phyloP scores from a whole-genome alignment of 73 alveolate genomes.

The Stentor coeruleus region DNA sequence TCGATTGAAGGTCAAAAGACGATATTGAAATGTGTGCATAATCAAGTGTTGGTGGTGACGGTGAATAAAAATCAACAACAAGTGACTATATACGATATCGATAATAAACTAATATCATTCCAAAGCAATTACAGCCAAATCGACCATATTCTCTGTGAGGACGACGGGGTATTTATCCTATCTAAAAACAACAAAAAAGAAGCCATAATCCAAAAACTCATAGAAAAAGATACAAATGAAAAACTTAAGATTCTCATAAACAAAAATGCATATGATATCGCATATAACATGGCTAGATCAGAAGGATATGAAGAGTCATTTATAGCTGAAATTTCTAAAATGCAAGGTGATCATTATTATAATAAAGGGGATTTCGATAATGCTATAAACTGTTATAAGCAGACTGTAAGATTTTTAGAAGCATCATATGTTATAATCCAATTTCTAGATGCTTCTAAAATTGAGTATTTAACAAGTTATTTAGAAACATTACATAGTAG shows the following conservation, averaged over 20 bases:
- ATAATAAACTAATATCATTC: conserved; percentile 51
- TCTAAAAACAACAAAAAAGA: conserved; percentile 36
- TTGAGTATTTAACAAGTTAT: conserved; percentile 69
- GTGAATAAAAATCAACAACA: conserved; percentile 44
- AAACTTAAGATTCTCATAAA: conserved; percentile 62
- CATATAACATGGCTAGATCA: conserved; percentile 60
- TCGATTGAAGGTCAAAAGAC: conserved; percentile 55
- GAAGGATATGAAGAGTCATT: conserved; percentile 67
- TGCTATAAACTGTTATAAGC: conserved; percentile 66
- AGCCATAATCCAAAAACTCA: conserved; percentile 48
- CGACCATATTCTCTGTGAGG: conserved; percentile 48
- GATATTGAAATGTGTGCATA: conserved; percentile 45
- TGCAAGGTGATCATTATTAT: conserved; percentile 84
- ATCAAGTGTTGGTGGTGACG: conserved; percentile 54
- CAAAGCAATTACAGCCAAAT: conserved; percentile 31
- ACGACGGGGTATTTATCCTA: conserved; percentile 56
- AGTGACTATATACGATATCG: conserved; percentile 55
- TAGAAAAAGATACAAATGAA: conserved; percentile 69
- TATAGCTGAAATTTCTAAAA: conserved; percentile 72
- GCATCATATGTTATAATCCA: conserved; percentile 85
- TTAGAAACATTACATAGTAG: conserved; percentile 61
- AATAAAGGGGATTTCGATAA: conserved; percentile 65
- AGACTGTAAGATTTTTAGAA: conserved; percentile 74
- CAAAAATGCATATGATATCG: conserved; percentile 60
- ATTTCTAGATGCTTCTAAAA: conserved; percentile 75